A percentile compares a stretch with the other conserved stretches of the same genome.
Evolutionary conservation across 352 stramenopile species (phyloP).

Genomic region (Achlya hypogyna): DNA sequence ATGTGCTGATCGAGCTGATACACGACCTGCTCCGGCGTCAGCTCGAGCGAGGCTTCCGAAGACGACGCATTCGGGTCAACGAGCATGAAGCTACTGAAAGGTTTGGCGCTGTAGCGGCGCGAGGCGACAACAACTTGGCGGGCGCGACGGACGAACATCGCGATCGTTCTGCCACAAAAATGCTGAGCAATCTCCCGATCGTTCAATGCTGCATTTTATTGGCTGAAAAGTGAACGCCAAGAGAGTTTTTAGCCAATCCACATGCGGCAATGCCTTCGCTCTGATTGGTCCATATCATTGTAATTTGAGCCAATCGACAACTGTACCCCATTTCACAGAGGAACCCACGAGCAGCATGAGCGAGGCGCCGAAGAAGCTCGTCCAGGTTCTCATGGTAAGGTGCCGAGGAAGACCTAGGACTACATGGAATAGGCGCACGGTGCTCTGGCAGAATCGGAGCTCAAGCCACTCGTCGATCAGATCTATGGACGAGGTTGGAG

Average conservation of each 20-base stretch:
- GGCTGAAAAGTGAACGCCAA: no score
- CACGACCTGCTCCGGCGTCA: conserved; percentile 91
- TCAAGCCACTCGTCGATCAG: background rate
- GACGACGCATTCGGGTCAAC: background rate
- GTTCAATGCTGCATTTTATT: background rate
- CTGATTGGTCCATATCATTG: background rate
- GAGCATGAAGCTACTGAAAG: conserved; percentile 10
- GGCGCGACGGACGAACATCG: background rate
- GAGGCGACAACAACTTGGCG: background rate
- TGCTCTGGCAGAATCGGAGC: background rate
- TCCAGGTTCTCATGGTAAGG: conserved; percentile 14
- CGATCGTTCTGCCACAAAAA: background rate
- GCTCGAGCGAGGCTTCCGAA: conserved; percentile 22
- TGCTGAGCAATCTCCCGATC: background rate
- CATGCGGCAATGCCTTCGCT: no score
- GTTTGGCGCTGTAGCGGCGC: background rate
- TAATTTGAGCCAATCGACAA: background rate
- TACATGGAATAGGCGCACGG: conserved; percentile 20
- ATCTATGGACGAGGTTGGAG: conserved; percentile 6
- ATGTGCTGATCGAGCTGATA: conserved; percentile 96
- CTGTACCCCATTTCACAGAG: background rate
- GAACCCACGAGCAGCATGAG: background rate
- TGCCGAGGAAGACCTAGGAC: background rate
- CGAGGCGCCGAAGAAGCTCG: conserved; percentile 1
- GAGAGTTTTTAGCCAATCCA: background rate